Percentiles rank a stretch among this genome's conserved stretches.
phyloP scores from a whole-genome alignment of 140 eudicot species.

The Flaveria floridana region DNA sequence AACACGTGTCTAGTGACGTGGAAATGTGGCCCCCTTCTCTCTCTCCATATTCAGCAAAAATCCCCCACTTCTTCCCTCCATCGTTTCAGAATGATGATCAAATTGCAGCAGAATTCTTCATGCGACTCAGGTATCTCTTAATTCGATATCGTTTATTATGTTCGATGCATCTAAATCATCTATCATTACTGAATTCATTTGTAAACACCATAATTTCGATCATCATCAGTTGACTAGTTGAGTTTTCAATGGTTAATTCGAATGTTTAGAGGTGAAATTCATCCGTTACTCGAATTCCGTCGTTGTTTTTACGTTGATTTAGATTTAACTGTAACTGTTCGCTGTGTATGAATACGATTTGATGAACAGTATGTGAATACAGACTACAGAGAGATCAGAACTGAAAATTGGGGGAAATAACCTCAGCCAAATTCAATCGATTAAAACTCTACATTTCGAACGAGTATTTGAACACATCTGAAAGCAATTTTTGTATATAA shows the following conservation, averaged over 20 bases:
- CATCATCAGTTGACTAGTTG: not conserved
- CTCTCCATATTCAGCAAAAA: slow-evolving; percentile 31
- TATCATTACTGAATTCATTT: slow-evolving; percentile 8
- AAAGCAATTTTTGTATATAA: not conserved
- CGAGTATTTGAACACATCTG: slow-evolving; percentile 5
- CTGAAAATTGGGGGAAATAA: slow-evolving; percentile 25
- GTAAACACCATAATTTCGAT: slow-evolving; percentile 10
- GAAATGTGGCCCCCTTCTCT: slow-evolving; percentile 26
- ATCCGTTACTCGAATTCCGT: not conserved
- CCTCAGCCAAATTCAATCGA: not conserved
- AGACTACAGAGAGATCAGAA: slow-evolving; percentile 14
- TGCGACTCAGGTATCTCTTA: slow-evolving; percentile 23
- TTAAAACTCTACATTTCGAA: not conserved
- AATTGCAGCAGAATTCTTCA: slow-evolving; percentile 31
- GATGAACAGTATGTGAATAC: slow-evolving; percentile 10
- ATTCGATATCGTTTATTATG: not conserved
- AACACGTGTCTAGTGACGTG: slow-evolving; percentile 44
- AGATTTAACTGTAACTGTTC: not conserved
- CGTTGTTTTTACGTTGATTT: not conserved
- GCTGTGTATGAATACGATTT: not conserved
- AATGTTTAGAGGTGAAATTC: slow-evolving; percentile 13
- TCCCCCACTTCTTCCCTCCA: slow-evolving; percentile 33
- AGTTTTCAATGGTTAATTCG: not conserved
- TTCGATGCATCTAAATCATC: slow-evolving; percentile 1
- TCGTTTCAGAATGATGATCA: slow-evolving; percentile 20